Percentiles rank a stretch among this genome's conserved stretches.
Conservation (phyloP, 2,329 filamentous ascomycete genomes). For the Raffaelea arxii region DNA sequence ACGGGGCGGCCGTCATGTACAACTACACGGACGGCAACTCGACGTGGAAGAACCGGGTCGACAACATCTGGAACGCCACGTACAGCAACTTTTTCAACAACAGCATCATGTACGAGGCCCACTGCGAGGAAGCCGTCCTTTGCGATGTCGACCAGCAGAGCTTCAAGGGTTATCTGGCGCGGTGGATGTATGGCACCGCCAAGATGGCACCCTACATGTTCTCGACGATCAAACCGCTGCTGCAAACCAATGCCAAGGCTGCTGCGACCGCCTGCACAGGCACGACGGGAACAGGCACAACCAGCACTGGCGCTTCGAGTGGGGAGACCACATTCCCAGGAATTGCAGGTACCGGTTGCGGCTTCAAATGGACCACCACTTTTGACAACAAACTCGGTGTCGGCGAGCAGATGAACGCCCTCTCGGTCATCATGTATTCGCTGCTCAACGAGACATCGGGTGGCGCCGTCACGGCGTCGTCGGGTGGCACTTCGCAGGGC, state of each 20-base stretch:
- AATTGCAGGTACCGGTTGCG: slow-evolving; percentile 50
- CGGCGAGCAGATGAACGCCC: slow-evolving; percentile 60
- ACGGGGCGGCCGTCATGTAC: slow-evolving; percentile 52
- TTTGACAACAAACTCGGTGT: slow-evolving; percentile 56
- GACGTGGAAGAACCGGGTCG: slow-evolving; percentile 47
- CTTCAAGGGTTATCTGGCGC: slow-evolving; percentile 67
- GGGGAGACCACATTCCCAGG: no score
- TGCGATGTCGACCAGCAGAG: slow-evolving; percentile 65
- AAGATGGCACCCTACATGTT: slow-evolving; percentile 45
- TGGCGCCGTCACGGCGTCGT: slow-evolving; percentile 38
- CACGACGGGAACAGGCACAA: slow-evolving; percentile 23
- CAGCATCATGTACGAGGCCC: slow-evolving; percentile 52
- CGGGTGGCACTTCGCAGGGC: slow-evolving; percentile 50
- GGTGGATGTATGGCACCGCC: slow-evolving; percentile 51
- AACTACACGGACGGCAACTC: slow-evolving; percentile 43
- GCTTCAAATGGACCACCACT: slow-evolving; percentile 51
- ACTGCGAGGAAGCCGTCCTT: slow-evolving; percentile 49
- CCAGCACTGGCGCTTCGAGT: no score
- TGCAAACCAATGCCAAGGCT: slow-evolving; percentile 39
- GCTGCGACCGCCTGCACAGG: slow-evolving; percentile 45
- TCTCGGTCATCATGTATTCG: slow-evolving; percentile 53
- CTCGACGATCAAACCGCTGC: slow-evolving; percentile 38
- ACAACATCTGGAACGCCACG: slow-evolving; percentile 45
- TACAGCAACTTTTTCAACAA: slow-evolving; percentile 45
- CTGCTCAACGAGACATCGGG: slow-evolving; percentile 32